Evolutionary conservation across 495 filamentous ascomycete genomes (phyloP).

Genomic region (Penicillium turbatum): DNA sequence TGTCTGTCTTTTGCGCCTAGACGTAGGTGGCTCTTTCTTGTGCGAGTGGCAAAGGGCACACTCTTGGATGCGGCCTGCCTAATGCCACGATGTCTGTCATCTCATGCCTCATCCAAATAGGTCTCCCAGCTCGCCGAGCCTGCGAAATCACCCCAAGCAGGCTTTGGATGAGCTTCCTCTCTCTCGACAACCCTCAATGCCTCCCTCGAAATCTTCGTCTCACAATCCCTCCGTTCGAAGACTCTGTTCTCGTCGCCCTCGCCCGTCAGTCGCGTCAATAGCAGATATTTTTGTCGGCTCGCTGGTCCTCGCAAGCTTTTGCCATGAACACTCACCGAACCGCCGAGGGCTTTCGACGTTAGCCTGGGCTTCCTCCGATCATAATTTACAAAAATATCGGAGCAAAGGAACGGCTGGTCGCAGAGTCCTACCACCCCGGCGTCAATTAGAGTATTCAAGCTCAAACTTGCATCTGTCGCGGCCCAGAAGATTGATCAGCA

Average conservation of each 20-base stretch:
- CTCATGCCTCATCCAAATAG: slow-evolving; percentile 61
- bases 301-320: slow-evolving; percentile 59
- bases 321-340: slow-evolving; percentile 50
- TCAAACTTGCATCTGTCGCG: slow-evolving; percentile 21
- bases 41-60: slow-evolving; percentile 20
- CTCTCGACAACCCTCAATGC: slow-evolving; percentile 29
- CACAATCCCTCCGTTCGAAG: slow-evolving; percentile 32
- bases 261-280: slow-evolving; percentile 40
- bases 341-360: slow-evolving; percentile 30
- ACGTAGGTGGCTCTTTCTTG: slow-evolving; percentile 10
- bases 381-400: slow-evolving; percentile 14
- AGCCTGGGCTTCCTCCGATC: slow-evolving; percentile 12
- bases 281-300: slow-evolving; percentile 59
- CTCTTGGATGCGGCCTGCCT: slow-evolving; percentile 37
- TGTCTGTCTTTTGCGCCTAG: slow-evolving; percentile 13
- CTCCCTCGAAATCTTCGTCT: slow-evolving; percentile 23
- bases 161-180: slow-evolving; percentile 39
- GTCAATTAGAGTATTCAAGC: slow-evolving; percentile 20
- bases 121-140: slow-evolving; percentile 49
- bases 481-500: slow-evolving; percentile 32
- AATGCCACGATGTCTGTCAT: slow-evolving; percentile 57
- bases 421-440: slow-evolving; percentile 15
- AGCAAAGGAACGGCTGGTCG: slow-evolving; percentile 11
- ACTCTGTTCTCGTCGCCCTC: slow-evolving; percentile 39
- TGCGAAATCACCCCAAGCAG: slow-evolving; percentile 47